Base-by-base conservation (phyloP, 108 stramenopile species). In the Discostella stelligeroides region DNA sequence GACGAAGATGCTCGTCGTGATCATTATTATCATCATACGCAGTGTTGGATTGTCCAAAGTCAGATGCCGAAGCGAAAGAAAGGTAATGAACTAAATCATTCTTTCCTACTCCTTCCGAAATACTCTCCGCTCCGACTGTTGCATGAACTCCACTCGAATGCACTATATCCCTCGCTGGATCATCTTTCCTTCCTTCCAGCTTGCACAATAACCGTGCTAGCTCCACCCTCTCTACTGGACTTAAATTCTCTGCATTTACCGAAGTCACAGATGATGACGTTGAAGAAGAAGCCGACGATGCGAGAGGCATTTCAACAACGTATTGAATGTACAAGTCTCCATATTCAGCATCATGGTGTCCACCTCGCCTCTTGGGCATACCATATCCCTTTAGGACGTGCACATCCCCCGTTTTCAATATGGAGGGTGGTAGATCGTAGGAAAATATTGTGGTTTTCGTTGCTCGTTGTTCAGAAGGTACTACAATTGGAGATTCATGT, bases 271-370 rank as follows among this genome's bases (percentile, higher is more conserved):
- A 34, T 5, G 34, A 3, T 34, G 63, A 3, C 47, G 21, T 0
- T 1, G 30, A 20, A 9, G 63, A 49, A 20, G 43, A 40, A 5
- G 43, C n/a, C n/a, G 64, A 53, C 37, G 64, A 37, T 24, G 48
- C 49, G 30, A 66, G 66, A 6, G 89, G 88, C 80, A 86, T 73
- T 60, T 87, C 83, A 0, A 94, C 89, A 48, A 81, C 73, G 68
- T 83, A 94, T 56, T 94, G 88, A 29, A 94, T 73, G 77, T 94
- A 94, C 64, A 94, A 73, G 63, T 94, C 90, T 24, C 92, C 92
- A 68, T 73, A 87, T 18, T 84, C 71, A 4, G 46, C 57, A 45
- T 45, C 30, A 17, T 34, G 34, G 23, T 62, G 60, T 39, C 59
- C 6, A 60, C 24, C 17, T 30, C 34, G 49, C 61, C 20, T 59